A percentile compares a stretch with the other conserved stretches of the same genome.
These are phyloP conservation scores for Brassica juncea DNA, from an alignment of 345 rosid genomes.

Conservation along the genomic window DNA sequence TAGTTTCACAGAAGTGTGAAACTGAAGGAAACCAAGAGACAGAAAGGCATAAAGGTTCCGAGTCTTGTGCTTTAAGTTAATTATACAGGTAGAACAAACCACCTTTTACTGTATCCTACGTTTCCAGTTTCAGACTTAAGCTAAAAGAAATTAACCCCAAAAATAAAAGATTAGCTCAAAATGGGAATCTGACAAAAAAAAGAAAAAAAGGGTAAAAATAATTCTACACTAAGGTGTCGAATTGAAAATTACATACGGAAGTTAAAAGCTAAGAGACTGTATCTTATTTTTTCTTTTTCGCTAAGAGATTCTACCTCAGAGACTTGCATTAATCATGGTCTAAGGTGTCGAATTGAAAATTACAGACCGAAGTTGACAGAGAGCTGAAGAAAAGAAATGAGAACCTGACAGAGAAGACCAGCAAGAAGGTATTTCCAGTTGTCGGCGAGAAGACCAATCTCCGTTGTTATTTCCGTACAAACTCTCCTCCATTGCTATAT, in stretches of 20 bases:
- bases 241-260: too few relatives aligned
- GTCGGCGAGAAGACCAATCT: constrained; percentile 77
- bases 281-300: too few relatives aligned
- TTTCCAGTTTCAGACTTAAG: constrained; percentile 5
- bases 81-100: constrained; percentile 27
- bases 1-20: not conserved
- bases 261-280: too few relatives aligned
- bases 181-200: not conserved
- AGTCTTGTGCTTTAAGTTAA: constrained; percentile 31
- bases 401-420: constrained; percentile 90
- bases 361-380: not conserved
- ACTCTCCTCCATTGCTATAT: constrained; percentile 90
- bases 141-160: not conserved
- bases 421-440: constrained; percentile 91
- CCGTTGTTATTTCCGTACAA: constrained; percentile 76
- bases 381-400: not conserved
- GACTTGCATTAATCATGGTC: too few relatives aligned
- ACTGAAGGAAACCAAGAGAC: constrained; percentile 3
- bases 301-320: too few relatives aligned
- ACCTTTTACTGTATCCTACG: constrained; percentile 24
- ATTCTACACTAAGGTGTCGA: not conserved
- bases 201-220: not conserved
- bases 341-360: not conserved
- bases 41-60: constrained; percentile 19
- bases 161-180: not conserved